Conservation (phyloP, 768 basidiomycete genomes). For the Cystobasidium ongulense region DNA sequence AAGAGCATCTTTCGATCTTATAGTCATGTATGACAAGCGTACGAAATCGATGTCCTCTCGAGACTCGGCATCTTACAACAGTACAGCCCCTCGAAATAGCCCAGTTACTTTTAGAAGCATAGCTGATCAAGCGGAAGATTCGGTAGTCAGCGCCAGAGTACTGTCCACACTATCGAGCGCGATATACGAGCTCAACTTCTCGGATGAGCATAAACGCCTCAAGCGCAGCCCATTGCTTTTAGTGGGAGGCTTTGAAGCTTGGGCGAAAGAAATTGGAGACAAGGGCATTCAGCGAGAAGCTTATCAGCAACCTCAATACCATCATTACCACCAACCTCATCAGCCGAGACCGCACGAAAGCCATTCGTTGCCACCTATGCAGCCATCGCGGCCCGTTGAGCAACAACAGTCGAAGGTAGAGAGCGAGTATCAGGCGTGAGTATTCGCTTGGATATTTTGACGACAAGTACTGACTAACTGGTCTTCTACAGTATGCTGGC, state of each 20-base stretch:
- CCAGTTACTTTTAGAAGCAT: neutral
- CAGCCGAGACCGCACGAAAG: neutral
- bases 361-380: neutral
- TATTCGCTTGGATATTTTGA: neutral
- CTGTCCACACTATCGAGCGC: constrained; percentile 52
- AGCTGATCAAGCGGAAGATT: neutral
- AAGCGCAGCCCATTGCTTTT: constrained; percentile 68
- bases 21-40: constrained; percentile 68
- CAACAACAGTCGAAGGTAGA: neutral
- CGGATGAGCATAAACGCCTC: constrained; percentile 50
- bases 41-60: constrained; percentile 54
- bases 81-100: neutral
- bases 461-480: neutral
- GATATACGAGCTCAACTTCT: constrained; percentile 66
- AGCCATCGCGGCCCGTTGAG: neutral
- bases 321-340: neutral
- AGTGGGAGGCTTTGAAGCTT: constrained; percentile 73
- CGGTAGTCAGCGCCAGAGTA: neutral
- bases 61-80: constrained; percentile 34
- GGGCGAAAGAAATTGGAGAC: constrained; percentile 57
- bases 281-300: constrained; percentile 40
- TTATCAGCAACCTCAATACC: constrained; percentile 9
- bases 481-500: constrained; percentile 17
- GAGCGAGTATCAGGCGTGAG: constrained; percentile 27
- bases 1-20: constrained; percentile 77